Percentiles rank a stretch among this genome's conserved stretches.
Conservation (phyloP, 139 green algal genomes). For the Chlorella sp. region DNA sequence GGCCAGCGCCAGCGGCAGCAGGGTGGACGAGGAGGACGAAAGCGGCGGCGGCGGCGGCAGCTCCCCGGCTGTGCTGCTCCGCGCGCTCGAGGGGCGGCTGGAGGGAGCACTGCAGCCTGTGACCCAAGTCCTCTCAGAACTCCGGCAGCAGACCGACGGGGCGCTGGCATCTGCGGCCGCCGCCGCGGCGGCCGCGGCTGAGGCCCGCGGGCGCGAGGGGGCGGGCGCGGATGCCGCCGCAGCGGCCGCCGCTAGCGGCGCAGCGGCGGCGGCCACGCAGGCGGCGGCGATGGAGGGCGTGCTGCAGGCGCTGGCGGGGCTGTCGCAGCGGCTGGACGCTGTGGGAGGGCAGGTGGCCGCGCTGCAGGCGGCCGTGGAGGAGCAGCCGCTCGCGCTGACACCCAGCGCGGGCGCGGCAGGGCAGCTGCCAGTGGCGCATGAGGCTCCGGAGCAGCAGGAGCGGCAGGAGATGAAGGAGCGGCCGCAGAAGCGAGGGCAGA, state of each 20-base stretch:
- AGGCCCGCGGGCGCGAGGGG: not conserved
- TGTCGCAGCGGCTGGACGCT: slow-evolving; percentile 7
- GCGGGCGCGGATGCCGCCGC: not conserved
- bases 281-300: not conserved
- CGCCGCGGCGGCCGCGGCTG: not conserved
- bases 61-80: too few relatives aligned
- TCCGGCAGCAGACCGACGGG: too few relatives aligned
- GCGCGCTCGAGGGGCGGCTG: too few relatives aligned
- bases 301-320: not conserved
- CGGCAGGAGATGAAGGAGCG: not conserved
- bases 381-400: not conserved
- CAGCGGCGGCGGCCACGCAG: slow-evolving; percentile 15
- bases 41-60: too few relatives aligned
- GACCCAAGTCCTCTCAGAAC: too few relatives aligned
- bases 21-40: not conserved
- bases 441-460: not conserved
- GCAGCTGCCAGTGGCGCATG: not conserved
- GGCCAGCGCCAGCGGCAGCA: not conserved
- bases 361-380: not conserved
- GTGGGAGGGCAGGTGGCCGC: slow-evolving; percentile 1
- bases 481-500: not conserved
- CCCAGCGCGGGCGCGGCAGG: not conserved
- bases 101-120: too few relatives aligned
- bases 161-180: too few relatives aligned
- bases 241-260: not conserved